Evolutionary conservation across 2,329 filamentous ascomycete genomes (phyloP), one percentile per base, ranked within the genome.

Genomic region (Neofusicoccum umdonicola): DNA sequence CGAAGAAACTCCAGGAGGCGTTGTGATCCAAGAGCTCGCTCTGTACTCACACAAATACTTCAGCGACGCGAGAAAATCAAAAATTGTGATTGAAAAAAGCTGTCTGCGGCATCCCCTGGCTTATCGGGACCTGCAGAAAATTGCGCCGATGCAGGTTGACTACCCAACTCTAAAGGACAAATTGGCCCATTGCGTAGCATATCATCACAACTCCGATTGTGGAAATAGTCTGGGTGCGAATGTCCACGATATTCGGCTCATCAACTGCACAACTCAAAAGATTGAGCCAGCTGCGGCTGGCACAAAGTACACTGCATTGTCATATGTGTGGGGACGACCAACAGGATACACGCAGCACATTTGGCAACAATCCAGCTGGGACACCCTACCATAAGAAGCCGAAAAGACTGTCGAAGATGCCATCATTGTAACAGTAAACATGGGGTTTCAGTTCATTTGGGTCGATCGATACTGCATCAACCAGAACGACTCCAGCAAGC

Each of bases 401-500:
- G 44, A 47, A 47, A n/a, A 22, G 44, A 47, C 44, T 2, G n/a
- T 47, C 1, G 44, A 47, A 22, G 44, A 47, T 1, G 44, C 44
- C 2, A n/a, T 47, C 19, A n/a, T 47, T 17, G 44, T 47, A 35
- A 5, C 31, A 15, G 5, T n/a, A 66, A 81, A 80, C 70, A 71
- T 83, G 11, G 78, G 77, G 0, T 73, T 81, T 22, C 76, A 77
- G 2, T 76, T 80, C 64, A 71, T 83, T 19, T 83, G 81, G 82
- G 77, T 83, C 39, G 81, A 83, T 63, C 51, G 65, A 9, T 66
- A 71, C 3, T 73, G 71, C 63, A 73, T 73, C 37, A 74, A 80
- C 4, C 81, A 83, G 68, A 79, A 82, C 62, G 78, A 82, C 63
- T 71, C 73, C 12, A 70, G 70, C 19, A 76, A 75, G 68, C 76